phyloP scores from a whole-genome alignment of 1,139 yeast genomes.

The Taphrina pruni region DNA sequence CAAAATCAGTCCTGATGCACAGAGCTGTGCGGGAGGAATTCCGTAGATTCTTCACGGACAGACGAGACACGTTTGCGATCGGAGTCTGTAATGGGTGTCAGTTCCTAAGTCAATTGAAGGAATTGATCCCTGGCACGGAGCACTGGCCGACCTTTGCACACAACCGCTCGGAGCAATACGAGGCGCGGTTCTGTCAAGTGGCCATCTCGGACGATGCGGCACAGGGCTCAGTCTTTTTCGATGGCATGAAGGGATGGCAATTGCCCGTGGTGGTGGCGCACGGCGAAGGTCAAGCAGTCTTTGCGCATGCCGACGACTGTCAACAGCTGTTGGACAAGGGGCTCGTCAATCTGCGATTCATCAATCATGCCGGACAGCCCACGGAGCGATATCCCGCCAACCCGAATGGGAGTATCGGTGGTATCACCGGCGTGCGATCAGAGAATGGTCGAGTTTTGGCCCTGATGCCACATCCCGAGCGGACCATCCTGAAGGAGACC shows the following conservation, averaged over 20 bases:
- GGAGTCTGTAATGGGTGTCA: conserved; percentile 99
- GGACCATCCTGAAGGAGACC: conserved; percentile 83
- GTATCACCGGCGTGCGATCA: conserved; percentile 89
- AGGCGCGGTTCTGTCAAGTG: conserved; percentile 91
- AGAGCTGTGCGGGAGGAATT: conserved; percentile 78
- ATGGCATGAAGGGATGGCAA: conserved; percentile 88
- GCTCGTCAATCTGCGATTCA: conserved; percentile 72
- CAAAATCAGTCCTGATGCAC: conserved; percentile 91
- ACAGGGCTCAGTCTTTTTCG: conserved; percentile 73
- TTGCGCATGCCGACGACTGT: conserved; percentile 56
- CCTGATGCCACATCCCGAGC: conserved; percentile 99
- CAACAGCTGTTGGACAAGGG: conserved; percentile 58
- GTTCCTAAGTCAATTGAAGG: conserved; percentile 85
- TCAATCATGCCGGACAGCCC: conserved; percentile 85
- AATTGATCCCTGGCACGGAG: conserved; percentile 91
- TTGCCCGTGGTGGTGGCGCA: conserved; percentile 98
- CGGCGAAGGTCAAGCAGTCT: conserved; percentile 94
- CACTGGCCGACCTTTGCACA: conserved; percentile 97
- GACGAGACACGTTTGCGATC: conserved; percentile 93
- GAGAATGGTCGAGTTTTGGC: conserved; percentile 95
- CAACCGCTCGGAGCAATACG: conserved; percentile 91
- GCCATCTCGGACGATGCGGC: conserved; percentile 67
- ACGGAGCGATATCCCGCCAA: conserved; percentile 88
- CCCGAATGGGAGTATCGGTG: conserved; percentile 94
- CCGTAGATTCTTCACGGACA: conserved; percentile 76